A percentile compares a stretch with the other conserved stretches of the same genome.
Conservation (phyloP, 495 filamentous ascomycete species). For the Hyaloscypha finlandica region DNA sequence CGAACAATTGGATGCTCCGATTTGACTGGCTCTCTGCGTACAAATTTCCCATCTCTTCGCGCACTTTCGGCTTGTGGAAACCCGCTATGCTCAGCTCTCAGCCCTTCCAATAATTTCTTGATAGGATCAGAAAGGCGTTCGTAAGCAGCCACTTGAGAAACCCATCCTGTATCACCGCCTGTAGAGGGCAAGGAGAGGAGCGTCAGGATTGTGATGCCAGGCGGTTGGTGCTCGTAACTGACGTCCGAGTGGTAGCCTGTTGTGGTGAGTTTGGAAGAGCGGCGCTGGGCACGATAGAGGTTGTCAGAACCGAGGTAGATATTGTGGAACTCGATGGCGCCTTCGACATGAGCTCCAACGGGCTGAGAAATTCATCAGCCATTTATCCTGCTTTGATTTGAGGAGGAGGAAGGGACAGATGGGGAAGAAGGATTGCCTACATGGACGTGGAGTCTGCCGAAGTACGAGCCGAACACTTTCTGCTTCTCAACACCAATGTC, state of each 20-base stretch:
- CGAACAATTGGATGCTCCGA: conserved; percentile 62
- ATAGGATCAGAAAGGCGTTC: conserved; percentile 58
- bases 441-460: conserved; percentile 64
- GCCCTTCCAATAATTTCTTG: conserved; percentile 57
- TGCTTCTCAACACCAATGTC: conserved; percentile 58
- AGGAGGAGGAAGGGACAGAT: no score
- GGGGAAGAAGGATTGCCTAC: conserved; percentile 38
- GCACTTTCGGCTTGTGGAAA: conserved; percentile 46
- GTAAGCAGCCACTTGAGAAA: conserved; percentile 60
- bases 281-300: conserved; percentile 43
- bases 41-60: conserved; percentile 47
- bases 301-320: conserved; percentile 52
- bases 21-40: conserved; percentile 55
- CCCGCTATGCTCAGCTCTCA: conserved; percentile 61
- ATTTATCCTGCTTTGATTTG: no score
- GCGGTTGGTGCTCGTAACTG: conserved; percentile 65
- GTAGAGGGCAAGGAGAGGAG: conserved; percentile 57
- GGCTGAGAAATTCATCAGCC: conserved; percentile 30
- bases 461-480: conserved; percentile 59
- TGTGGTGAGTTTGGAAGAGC: conserved; percentile 50
- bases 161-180: conserved; percentile 68
- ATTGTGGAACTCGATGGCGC: conserved; percentile 47
- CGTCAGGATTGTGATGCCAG: conserved; percentile 67
- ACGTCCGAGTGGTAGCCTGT: conserved; percentile 66
- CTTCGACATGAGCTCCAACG: conserved; percentile 46